These are phyloP conservation scores for Tricholoma sp. DNA, from an alignment of 768 basidiomycete genomes.

Conservation along the genomic window DNA sequence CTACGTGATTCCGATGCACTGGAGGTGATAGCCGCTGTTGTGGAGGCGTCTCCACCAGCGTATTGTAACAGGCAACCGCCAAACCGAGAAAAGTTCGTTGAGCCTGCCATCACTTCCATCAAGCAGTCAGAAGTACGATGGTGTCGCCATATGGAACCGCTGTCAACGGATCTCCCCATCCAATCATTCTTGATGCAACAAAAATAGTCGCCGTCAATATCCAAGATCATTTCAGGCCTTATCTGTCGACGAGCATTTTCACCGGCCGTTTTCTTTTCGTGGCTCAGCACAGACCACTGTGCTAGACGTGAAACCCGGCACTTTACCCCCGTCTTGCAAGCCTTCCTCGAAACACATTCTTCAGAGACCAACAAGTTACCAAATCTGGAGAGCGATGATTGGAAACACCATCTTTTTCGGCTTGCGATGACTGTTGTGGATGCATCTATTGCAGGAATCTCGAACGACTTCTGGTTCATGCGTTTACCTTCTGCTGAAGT, in stretches of 20 bases:
- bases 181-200: slow-evolving; percentile 35
- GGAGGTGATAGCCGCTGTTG: slow-evolving; percentile 39
- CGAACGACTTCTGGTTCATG: slow-evolving; percentile 21
- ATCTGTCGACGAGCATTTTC: slow-evolving; percentile 35
- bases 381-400: slow-evolving; percentile 18
- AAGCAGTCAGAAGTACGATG: slow-evolving; percentile 27
- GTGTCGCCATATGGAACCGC: slow-evolving; percentile 20
- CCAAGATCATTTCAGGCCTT: slow-evolving; percentile 36
- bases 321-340: slow-evolving; percentile 36
- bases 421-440: slow-evolving; percentile 15
- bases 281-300: slow-evolving; percentile 34
- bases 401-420: slow-evolving; percentile 27
- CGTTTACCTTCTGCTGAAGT: slow-evolving; percentile 22
- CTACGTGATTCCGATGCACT: slow-evolving; percentile 33
- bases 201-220: slow-evolving; percentile 39
- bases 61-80: slow-evolving; percentile 25
- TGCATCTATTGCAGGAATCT: slow-evolving; percentile 10
- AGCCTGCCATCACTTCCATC: slow-evolving; percentile 17
- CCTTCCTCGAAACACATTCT: slow-evolving; percentile 39
- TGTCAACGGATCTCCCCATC: slow-evolving; percentile 21
- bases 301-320: slow-evolving; percentile 19
- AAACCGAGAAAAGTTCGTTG: slow-evolving; percentile 4
- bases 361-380: slow-evolving; percentile 7
- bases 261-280: slow-evolving; percentile 25
- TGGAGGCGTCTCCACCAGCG: slow-evolving; percentile 36